phyloP scores from a whole-genome alignment of 2,329 filamentous ascomycete species.

The Nakataea oryzae region DNA sequence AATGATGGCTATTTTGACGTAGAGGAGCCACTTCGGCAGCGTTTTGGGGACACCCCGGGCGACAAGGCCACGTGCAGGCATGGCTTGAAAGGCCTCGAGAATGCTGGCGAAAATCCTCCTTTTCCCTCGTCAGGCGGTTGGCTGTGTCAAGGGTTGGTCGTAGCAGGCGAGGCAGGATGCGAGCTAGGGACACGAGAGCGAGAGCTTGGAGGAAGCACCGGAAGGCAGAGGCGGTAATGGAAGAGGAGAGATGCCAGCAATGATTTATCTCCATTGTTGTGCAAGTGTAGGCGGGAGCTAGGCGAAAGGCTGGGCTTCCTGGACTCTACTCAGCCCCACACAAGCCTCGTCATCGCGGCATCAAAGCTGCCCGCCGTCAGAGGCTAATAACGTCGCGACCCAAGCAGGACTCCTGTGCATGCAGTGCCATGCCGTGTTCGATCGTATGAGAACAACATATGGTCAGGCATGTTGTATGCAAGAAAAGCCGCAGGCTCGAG shows the following conservation, averaged over 20 bases:
- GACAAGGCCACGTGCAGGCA: conserved; percentile 13
- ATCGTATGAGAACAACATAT: background rate
- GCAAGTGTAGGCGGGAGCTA: no score
- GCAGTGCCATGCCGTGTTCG: background rate
- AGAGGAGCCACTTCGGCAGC: conserved; percentile 23
- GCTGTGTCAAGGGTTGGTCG: no score
- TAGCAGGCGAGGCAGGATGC: background rate
- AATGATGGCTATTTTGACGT: conserved; percentile 25
- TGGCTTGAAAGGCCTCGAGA: background rate
- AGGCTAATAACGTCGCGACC: background rate
- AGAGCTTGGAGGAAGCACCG: background rate
- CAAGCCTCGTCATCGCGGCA: background rate
- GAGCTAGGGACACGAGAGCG: background rate
- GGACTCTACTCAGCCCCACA: no score
- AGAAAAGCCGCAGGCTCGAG: background rate
- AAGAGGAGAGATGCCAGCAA: background rate
- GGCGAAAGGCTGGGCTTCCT: no score
- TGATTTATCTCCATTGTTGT: background rate
- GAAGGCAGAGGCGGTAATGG: background rate
- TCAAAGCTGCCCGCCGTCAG: background rate
- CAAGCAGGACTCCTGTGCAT: background rate
- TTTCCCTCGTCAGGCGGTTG: background rate
- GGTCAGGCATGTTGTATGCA: no score
- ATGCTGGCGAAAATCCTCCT: background rate
- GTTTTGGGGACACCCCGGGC: conserved; percentile 24